A percentile compares a stretch with the other conserved stretches of the same genome.
Evolutionary conservation across 768 basidiomycete species (phyloP).

Genomic region (Tephrocybe sp.): DNA sequence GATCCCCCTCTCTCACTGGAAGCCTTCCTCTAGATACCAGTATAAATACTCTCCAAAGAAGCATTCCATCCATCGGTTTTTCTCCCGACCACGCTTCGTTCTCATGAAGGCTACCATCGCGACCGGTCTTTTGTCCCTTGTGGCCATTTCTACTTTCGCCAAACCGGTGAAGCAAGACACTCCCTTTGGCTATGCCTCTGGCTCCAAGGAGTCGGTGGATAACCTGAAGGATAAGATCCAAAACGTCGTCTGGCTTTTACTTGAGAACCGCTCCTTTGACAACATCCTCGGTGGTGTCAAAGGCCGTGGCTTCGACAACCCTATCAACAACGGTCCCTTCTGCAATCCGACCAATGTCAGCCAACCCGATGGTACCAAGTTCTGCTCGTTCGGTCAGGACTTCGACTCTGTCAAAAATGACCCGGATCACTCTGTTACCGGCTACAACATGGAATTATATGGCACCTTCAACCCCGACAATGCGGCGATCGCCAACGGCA

Average conservation of each 20-base stretch:
- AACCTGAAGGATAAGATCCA: conserved; percentile 15
- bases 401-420: conserved; percentile 22
- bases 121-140: neutral
- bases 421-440: conserved; percentile 25
- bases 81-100: neutral
- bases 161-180: neutral
- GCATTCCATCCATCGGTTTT: neutral
- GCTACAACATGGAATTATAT: conserved; percentile 25
- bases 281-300: conserved; percentile 26
- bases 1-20: neutral
- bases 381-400: conserved; percentile 21
- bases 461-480: conserved; percentile 20
- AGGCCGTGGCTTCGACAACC: conserved; percentile 20
- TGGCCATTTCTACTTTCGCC: neutral
- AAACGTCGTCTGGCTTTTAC: conserved; percentile 25
- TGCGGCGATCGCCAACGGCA: conserved; percentile 7
- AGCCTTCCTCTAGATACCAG: neutral
- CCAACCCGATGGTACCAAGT: conserved; percentile 13
- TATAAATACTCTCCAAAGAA: neutral
- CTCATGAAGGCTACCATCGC: neutral
- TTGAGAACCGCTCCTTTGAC: conserved; percentile 31
- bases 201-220: neutral
- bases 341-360: conserved; percentile 25
- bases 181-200: conserved; percentile 2
- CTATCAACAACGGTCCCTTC: conserved; percentile 16